Conservation (phyloP, 495 filamentous ascomycete genomes). For the Aspergillus olivimuriae region DNA sequence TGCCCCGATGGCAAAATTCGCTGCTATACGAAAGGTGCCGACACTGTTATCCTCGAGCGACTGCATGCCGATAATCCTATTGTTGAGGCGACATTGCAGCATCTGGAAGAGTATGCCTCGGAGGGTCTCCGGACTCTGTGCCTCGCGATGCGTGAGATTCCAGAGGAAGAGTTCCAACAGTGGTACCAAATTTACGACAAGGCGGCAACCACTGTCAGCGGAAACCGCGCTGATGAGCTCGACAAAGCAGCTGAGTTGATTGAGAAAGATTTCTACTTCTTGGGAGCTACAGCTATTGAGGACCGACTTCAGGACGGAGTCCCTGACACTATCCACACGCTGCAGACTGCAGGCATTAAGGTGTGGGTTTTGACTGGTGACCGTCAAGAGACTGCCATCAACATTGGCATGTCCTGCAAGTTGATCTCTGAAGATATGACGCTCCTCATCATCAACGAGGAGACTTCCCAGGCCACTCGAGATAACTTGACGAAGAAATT, state of each 20-base stretch:
- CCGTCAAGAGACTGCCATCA: constrained; percentile 97
- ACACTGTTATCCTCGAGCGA: constrained; percentile 94
- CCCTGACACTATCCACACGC: constrained; percentile 95
- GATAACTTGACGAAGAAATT: constrained; percentile 90
- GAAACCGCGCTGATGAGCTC: constrained; percentile 87
- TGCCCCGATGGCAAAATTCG: constrained; percentile 95
- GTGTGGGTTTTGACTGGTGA: constrained; percentile 98
- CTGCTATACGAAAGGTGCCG: constrained; percentile 92
- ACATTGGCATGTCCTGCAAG: constrained; percentile 99
- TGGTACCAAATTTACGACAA: constrained; percentile 87
- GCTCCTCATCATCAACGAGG: constrained; percentile 92
- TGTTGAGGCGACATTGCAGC: constrained; percentile 79
- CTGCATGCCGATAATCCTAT: constrained; percentile 72
- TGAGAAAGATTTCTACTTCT: constrained; percentile 81
- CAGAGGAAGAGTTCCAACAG: constrained; percentile 83
- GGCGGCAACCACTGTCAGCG: constrained; percentile 83
- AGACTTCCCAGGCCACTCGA: constrained; percentile 63
- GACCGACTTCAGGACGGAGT: constrained; percentile 96
- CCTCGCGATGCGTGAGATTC: constrained; percentile 88
- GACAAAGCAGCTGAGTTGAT: constrained; percentile 97
- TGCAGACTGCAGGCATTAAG: constrained; percentile 97
- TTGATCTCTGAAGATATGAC: constrained; percentile 99
- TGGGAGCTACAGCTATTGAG: constrained; percentile 96
- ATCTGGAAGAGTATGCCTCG: constrained; percentile 96
- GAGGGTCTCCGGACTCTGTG: constrained; percentile 95